Conservation (phyloP, 106 monocot species). For the Hemerocallis citrina region DNA sequence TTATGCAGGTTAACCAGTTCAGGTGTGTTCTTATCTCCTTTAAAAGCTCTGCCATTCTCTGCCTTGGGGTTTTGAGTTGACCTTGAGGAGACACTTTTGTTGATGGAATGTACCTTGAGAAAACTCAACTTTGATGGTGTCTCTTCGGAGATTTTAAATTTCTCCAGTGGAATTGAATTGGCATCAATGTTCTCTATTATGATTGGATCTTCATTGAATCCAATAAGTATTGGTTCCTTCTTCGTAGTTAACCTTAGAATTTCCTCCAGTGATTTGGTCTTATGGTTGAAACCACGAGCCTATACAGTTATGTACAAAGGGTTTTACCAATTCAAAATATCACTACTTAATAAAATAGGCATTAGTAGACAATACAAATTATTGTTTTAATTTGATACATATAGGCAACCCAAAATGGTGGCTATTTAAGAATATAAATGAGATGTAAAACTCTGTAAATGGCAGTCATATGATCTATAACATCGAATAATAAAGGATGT, state of each 20-base stretch:
- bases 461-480: too few relatives aligned
- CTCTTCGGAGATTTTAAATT: constrained; percentile 1
- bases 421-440: too few relatives aligned
- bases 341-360: too few relatives aligned
- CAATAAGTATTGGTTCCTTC: constrained; percentile 54
- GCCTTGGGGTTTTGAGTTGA: not conserved
- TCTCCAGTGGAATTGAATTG: constrained; percentile 1
- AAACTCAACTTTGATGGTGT: not conserved
- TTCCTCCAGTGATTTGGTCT: constrained; percentile 70
- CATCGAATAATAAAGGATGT: too few relatives aligned
- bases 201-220: constrained; percentile 67
- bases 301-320: constrained; percentile 19
- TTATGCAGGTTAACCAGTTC: not conserved
- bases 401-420: too few relatives aligned
- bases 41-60: not conserved
- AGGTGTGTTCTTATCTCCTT: not conserved
- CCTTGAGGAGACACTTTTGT: too few relatives aligned
- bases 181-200: constrained; percentile 13
- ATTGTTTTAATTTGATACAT: too few relatives aligned
- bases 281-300: constrained; percentile 66
- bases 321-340: too few relatives aligned
- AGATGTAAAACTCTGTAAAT: too few relatives aligned
- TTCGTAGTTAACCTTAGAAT: constrained; percentile 35
- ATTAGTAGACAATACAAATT: too few relatives aligned
- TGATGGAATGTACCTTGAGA: too few relatives aligned